These are phyloP conservation scores for Colletotrichum sublineola DNA, from an alignment of 2,329 filamentous ascomycete species.

Conservation along the genomic window DNA sequence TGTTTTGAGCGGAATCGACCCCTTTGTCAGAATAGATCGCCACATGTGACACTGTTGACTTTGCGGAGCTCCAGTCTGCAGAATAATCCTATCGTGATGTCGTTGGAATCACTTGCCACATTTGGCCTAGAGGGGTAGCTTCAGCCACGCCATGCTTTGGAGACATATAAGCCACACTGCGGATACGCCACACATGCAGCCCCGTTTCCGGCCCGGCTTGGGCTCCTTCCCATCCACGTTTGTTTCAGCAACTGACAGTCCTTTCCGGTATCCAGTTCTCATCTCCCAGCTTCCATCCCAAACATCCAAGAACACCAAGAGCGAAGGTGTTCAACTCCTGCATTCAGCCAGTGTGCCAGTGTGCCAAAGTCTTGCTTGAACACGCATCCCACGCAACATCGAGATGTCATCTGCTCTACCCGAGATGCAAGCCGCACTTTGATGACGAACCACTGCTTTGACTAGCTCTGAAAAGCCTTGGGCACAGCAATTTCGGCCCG, in stretches of 20 bases:
- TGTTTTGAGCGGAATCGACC: slow-evolving; percentile 38
- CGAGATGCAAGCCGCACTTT: slow-evolving; percentile 3
- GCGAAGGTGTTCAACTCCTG: not conserved
- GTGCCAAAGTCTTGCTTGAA: not conserved
- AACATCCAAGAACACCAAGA: slow-evolving; percentile 6
- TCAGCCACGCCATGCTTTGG: slow-evolving; percentile 23
- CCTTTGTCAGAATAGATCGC: slow-evolving; percentile 39
- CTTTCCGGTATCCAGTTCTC: slow-evolving; percentile 3
- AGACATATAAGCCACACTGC: slow-evolving; percentile 1
- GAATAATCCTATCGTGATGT: slow-evolving; percentile 38
- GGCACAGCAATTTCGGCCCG: slow-evolving; percentile 2
- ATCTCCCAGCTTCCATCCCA: slow-evolving; percentile 8
- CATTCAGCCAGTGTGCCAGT: not conserved
- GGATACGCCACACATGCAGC: slow-evolving; percentile 3
- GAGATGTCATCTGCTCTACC: slow-evolving; percentile 1
- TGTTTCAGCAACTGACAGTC: slow-evolving; percentile 22
- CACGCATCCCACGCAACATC: slow-evolving; percentile 4
- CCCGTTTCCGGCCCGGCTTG: slow-evolving; percentile 6
- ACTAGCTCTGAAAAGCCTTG: not conserved
- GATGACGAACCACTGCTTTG: slow-evolving; percentile 3
- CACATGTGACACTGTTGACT: slow-evolving; percentile 35
- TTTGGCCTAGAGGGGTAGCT: slow-evolving; percentile 39
- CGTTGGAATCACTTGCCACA: slow-evolving; percentile 40
- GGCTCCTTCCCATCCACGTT: slow-evolving; percentile 4
- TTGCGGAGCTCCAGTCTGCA: slow-evolving; percentile 36